Conservation (phyloP, 441 rosid genomes). For the Adansonia rubrostipa region DNA sequence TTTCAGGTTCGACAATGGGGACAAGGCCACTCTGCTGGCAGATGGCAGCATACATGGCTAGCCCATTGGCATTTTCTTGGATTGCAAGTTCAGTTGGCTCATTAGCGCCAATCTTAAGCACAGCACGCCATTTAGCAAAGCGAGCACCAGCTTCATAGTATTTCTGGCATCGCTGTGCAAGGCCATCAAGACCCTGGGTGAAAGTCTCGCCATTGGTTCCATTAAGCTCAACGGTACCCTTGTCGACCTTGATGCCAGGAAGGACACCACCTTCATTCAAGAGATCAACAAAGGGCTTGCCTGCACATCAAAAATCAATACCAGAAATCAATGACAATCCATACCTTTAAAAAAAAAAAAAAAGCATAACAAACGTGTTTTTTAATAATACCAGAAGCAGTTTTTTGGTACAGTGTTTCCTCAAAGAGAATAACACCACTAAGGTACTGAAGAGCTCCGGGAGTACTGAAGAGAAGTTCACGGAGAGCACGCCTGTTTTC, state of each 20-base stretch:
- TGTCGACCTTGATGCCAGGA: conserved; percentile 98
- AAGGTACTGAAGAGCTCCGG: conserved; percentile 73
- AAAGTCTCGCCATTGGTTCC: conserved; percentile 92
- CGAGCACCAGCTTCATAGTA: conserved; percentile 96
- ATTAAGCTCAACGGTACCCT: conserved; percentile 87
- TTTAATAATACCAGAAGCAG: conserved; percentile 45
- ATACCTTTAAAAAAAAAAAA: not conserved
- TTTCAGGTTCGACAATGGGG: conserved; percentile 95
- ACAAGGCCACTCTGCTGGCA: conserved; percentile 99
- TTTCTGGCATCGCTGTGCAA: conserved; percentile 82
- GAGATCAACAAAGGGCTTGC: conserved; percentile 84
- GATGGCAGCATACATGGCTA: conserved; percentile 86
- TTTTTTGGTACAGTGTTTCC: conserved; percentile 92
- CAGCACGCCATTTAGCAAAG: conserved; percentile 96
- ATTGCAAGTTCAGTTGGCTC: conserved; percentile 88
- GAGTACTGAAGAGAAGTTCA: conserved; percentile 88
- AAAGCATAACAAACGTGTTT: too few relatives aligned
- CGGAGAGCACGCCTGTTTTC: conserved; percentile 86
- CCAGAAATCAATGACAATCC: too few relatives aligned
- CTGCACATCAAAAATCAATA: conserved; percentile 35
- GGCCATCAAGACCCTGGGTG: conserved; percentile 92
- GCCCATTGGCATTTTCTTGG: conserved; percentile 85
- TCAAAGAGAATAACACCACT: conserved; percentile 93
- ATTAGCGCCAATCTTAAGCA: conserved; percentile 75
- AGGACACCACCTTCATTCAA: conserved; percentile 87